phyloP scores from a whole-genome alignment of 2,329 filamentous ascomycete genomes.

The Cadophora malorum region DNA sequence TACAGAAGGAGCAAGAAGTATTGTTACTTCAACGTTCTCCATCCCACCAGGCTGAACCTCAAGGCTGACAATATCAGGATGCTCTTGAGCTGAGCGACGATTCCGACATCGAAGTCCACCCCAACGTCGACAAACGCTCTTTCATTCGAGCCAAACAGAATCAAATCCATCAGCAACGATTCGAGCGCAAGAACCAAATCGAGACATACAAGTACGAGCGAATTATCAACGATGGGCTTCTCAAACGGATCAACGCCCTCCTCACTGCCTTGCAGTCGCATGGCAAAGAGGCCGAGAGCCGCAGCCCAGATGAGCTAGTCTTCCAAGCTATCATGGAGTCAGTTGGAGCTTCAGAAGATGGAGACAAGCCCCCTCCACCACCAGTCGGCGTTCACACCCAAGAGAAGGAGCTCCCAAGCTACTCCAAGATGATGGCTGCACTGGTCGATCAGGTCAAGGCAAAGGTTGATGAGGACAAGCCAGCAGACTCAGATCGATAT shows the following conservation, averaged over 20 bases:
- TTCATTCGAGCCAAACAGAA: constrained; percentile 98
- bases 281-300: constrained; percentile 68
- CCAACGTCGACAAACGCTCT: constrained; percentile 97
- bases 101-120: constrained; percentile 97
- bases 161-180: constrained; percentile 92
- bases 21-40: constrained; percentile 15
- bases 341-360: constrained; percentile 71
- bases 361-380: constrained; percentile 71
- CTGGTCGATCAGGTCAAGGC: constrained; percentile 89
- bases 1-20: constrained; percentile 1
- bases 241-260: constrained; percentile 81
- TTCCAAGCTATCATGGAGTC: constrained; percentile 90
- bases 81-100: constrained; percentile 97
- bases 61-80: constrained; percentile 61
- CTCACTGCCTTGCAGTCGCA: constrained; percentile 77
- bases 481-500: constrained; percentile 65
- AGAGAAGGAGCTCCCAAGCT: constrained; percentile 75
- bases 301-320: constrained; percentile 79
- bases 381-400: constrained; percentile 81
- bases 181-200: constrained; percentile 86
- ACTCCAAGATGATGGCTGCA: constrained; percentile 98
- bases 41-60: constrained; percentile 40
- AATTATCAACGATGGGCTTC: constrained; percentile 88
- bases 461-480: constrained; percentile 74
- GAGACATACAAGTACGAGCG: constrained; percentile 91